Conservation (phyloP, 1,139 yeast genomes). For the Kodamaea ohmeri region DNA sequence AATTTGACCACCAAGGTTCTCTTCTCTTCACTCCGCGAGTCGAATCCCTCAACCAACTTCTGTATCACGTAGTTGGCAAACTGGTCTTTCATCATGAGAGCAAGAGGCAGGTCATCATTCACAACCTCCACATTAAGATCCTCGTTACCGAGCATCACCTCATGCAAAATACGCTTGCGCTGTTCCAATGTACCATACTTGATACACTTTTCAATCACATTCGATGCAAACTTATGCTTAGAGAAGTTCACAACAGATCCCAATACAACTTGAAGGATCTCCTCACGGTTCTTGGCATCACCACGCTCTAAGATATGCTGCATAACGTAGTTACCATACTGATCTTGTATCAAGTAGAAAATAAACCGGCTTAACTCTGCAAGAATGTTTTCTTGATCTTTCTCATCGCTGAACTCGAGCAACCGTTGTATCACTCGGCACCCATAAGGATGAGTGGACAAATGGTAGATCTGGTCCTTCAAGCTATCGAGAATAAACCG, state of each 20-base stretch:
- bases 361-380: conserved; percentile 71
- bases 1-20: conserved; percentile 58
- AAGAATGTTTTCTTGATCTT: conserved; percentile 64
- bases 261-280: conserved; percentile 39
- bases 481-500: conserved; percentile 73
- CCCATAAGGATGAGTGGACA: conserved; percentile 95
- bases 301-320: conserved; percentile 93
- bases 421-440: conserved; percentile 94
- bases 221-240: conserved; percentile 95
- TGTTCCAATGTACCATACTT: conserved; percentile 66
- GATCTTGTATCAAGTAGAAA: conserved; percentile 84
- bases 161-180: conserved; percentile 59
- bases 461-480: conserved; percentile 75
- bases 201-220: conserved; percentile 94
- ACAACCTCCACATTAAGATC: conserved; percentile 41
- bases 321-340: conserved; percentile 95
- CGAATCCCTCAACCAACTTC: conserved; percentile 77
- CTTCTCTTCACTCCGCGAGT: conserved; percentile 66
- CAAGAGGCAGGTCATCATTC: conserved; percentile 56
- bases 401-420: conserved; percentile 66
- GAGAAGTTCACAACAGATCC: conserved; percentile 76
- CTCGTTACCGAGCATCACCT: conserved; percentile 54
- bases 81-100: conserved; percentile 94
- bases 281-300: conserved; percentile 43
- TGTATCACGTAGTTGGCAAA: conserved; percentile 97